Percentiles rank a stretch among this genome's conserved stretches.
phyloP scores from a whole-genome alignment of 805 yeast genomes.

The Saccharomycopsis sp. region DNA sequence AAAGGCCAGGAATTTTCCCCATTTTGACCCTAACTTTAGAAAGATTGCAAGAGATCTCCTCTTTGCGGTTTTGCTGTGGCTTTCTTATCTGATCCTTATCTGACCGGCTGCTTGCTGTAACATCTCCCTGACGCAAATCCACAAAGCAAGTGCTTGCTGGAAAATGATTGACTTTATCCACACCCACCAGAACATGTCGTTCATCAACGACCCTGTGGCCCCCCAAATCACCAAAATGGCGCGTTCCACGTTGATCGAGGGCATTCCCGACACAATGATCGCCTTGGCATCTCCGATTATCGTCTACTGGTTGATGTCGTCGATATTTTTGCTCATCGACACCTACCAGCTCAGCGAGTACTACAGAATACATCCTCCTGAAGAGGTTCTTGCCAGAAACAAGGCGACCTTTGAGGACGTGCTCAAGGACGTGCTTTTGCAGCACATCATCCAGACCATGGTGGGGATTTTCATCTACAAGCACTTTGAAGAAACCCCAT shows the following conservation, averaged over 20 bases:
- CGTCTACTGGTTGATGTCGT: slow-evolving; percentile 77
- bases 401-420: slow-evolving; percentile 67
- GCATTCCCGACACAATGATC: slow-evolving; percentile 63
- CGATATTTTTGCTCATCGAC: slow-evolving; percentile 71
- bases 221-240: slow-evolving; percentile 28
- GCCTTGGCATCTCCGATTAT: slow-evolving; percentile 71
- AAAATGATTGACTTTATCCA: neutral
- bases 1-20: neutral
- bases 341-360: slow-evolving; percentile 66
- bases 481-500: slow-evolving; percentile 48
- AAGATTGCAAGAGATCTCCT: no score
- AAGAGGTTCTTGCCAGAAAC: slow-evolving; percentile 71
- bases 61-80: no score
- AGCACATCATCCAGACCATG: slow-evolving; percentile 75
- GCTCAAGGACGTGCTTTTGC: slow-evolving; percentile 71
- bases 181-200: neutral
- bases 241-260: slow-evolving; percentile 43
- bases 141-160: no score
- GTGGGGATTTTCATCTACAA: slow-evolving; percentile 52
- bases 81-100: no score
- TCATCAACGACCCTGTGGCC: slow-evolving; percentile 15
- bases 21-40: neutral
- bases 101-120: no score
- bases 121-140: no score
- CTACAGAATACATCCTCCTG: slow-evolving; percentile 88